A percentile compares a stretch with the other conserved stretches of the same genome.
phyloP scores from a whole-genome alignment of 768 basidiomycete genomes.

The Pulveroboletus ravenelii region DNA sequence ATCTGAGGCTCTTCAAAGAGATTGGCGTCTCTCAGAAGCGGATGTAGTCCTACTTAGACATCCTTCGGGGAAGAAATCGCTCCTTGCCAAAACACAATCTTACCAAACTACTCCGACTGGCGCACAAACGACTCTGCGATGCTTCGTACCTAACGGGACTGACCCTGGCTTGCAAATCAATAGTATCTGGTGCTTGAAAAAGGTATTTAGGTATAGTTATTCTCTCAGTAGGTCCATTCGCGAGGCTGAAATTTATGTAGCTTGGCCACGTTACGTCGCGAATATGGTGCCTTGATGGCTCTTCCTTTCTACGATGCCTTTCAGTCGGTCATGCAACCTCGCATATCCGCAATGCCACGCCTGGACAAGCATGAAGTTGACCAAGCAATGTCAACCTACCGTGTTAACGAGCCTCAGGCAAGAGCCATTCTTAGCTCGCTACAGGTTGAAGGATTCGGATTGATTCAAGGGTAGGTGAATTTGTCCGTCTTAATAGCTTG shows the following conservation, averaged over 20 bases:
- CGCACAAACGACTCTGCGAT: slow-evolving; percentile 57
- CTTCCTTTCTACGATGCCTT: slow-evolving; percentile 79
- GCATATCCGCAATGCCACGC: slow-evolving; percentile 44
- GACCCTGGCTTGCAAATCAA: slow-evolving; percentile 63
- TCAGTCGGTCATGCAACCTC: slow-evolving; percentile 64
- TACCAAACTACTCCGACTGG: slow-evolving; percentile 41
- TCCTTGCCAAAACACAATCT: slow-evolving; percentile 69
- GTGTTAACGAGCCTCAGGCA: slow-evolving; percentile 93
- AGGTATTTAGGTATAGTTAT: slow-evolving; percentile 66
- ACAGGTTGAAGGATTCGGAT: slow-evolving; percentile 67
- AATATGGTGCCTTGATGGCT: slow-evolving; percentile 82
- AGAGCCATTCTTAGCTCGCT: slow-evolving; percentile 78
- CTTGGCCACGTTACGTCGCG: slow-evolving; percentile 85
- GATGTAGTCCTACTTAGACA: slow-evolving; percentile 81
- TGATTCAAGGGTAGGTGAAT: slow-evolving; percentile 87
- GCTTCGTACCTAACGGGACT: slow-evolving; percentile 35
- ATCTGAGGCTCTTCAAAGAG: slow-evolving; percentile 51
- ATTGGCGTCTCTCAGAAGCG: slow-evolving; percentile 74
- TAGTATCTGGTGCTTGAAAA: slow-evolving; percentile 69
- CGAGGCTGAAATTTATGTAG: slow-evolving; percentile 38
- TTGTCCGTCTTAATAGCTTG: neutral
- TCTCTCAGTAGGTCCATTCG: neutral
- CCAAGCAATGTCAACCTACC: slow-evolving; percentile 62
- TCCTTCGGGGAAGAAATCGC: slow-evolving; percentile 44
- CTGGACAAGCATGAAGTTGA: slow-evolving; percentile 50